Conservation (phyloP, 352 stramenopile species). For the Pythium sukuiense region DNA sequence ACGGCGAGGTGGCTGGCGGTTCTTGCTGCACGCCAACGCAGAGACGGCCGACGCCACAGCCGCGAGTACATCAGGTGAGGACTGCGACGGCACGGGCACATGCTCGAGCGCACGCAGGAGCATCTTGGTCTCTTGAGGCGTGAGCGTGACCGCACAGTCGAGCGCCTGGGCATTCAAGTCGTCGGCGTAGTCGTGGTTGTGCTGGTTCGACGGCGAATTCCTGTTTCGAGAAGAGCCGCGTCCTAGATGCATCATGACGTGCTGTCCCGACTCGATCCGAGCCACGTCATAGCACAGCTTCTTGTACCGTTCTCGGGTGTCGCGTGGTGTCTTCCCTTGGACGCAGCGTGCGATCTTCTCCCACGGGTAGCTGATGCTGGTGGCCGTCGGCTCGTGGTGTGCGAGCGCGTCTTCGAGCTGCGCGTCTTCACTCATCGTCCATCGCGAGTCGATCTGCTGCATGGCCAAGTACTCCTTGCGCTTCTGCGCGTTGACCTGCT, state of each 20-base stretch:
- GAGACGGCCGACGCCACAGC: slow-evolving; percentile 57
- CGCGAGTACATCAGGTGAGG: slow-evolving; percentile 46
- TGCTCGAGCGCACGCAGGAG: slow-evolving; percentile 53
- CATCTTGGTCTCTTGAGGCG: slow-evolving; percentile 44
- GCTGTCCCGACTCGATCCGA: slow-evolving; percentile 64
- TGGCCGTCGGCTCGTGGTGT: slow-evolving; percentile 29
- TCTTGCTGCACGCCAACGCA: slow-evolving; percentile 49
- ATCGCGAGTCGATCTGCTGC: slow-evolving; percentile 55
- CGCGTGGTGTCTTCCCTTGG: slow-evolving; percentile 46
- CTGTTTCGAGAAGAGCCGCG: slow-evolving; percentile 24
- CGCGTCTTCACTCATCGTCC: slow-evolving; percentile 63
- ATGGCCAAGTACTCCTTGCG: slow-evolving; percentile 50
- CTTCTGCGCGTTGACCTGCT: slow-evolving; percentile 34
- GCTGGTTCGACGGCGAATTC: slow-evolving; percentile 17
- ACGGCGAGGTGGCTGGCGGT: slow-evolving; percentile 41
- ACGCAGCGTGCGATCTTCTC: slow-evolving; percentile 54
- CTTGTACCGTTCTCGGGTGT: slow-evolving; percentile 65
- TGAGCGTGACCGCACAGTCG: slow-evolving; percentile 64
- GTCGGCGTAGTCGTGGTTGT: slow-evolving; percentile 19
- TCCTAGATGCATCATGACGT: slow-evolving; percentile 58
- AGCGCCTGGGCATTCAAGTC: slow-evolving; percentile 27
- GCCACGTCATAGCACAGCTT: slow-evolving; percentile 78
- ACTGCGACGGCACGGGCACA: slow-evolving; percentile 44
- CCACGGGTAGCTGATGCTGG: slow-evolving; percentile 48
- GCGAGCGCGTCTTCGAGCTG: slow-evolving; percentile 69